phyloP scores from a whole-genome alignment of 768 basidiomycete species.

The Hygrophoropsis aurantiaca region DNA sequence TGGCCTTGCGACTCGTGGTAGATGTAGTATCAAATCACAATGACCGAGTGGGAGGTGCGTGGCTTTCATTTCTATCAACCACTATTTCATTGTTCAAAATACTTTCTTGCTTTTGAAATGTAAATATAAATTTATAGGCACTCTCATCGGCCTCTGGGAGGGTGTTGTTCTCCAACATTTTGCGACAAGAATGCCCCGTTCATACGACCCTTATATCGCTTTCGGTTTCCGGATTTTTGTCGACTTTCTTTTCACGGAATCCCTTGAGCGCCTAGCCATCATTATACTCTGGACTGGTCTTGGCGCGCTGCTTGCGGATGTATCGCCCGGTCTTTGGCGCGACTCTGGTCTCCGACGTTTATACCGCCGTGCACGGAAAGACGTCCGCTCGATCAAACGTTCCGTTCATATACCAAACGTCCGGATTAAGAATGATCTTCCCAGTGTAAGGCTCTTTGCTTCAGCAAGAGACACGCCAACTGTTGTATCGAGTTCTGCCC shows the following conservation, averaged over 20 bases:
- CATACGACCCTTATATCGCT: slow-evolving; percentile 66
- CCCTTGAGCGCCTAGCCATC: slow-evolving; percentile 43
- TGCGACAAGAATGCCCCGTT: slow-evolving; percentile 57
- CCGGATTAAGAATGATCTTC: slow-evolving; percentile 31
- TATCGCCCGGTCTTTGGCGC: slow-evolving; percentile 45
- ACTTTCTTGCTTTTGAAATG: neutral
- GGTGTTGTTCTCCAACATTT: slow-evolving; percentile 75
- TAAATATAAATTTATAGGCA: slow-evolving; percentile 46
- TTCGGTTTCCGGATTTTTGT: slow-evolving; percentile 69
- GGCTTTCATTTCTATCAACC: slow-evolving; percentile 2
- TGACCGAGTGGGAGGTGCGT: slow-evolving; percentile 29
- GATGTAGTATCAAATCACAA: slow-evolving; percentile 42
- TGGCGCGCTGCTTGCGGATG: slow-evolving; percentile 53
- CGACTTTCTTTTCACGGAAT: slow-evolving; percentile 68
- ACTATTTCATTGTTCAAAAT: neutral
- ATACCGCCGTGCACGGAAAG: slow-evolving; percentile 37
- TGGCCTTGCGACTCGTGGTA: slow-evolving; percentile 63
- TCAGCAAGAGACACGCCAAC: slow-evolving; percentile 15
- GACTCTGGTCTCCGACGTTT: slow-evolving; percentile 39
- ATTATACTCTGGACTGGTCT: slow-evolving; percentile 53
- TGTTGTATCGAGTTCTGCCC: slow-evolving; percentile 21
- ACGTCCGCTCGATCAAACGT: slow-evolving; percentile 29
- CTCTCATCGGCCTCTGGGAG: slow-evolving; percentile 78
- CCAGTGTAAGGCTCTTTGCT: slow-evolving; percentile 25
- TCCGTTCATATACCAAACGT: slow-evolving; percentile 24